phyloP scores from a whole-genome alignment of 352 stramenopile species.

The Globisporangium lucens region DNA sequence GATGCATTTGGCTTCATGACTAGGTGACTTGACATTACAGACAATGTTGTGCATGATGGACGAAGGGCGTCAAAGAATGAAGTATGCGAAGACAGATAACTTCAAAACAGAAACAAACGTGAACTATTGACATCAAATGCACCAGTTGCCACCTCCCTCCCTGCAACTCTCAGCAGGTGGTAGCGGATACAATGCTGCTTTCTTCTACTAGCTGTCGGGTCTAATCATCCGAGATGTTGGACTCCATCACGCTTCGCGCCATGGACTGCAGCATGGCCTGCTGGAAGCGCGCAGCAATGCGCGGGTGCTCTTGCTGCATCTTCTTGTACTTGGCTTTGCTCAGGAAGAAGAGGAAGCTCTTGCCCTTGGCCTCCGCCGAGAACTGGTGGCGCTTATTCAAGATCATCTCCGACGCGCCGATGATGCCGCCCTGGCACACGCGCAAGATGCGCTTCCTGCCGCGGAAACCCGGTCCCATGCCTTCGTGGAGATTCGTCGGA shows the following conservation, averaged over 20 bases:
- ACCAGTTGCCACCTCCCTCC: background rate
- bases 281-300: conserved; percentile 74
- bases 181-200: background rate
- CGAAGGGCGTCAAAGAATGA: background rate
- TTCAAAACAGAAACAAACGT: conserved; percentile 4
- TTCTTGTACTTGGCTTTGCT: conserved; percentile 62
- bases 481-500: conserved; percentile 73
- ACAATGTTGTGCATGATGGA: background rate
- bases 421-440: conserved; percentile 76
- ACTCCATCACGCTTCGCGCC: conserved; percentile 82
- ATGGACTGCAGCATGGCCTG: conserved; percentile 84
- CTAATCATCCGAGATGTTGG: conserved; percentile 79
- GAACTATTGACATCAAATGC: conserved; percentile 8
- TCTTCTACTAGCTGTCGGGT: background rate
- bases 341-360: conserved; percentile 81
- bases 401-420: conserved; percentile 77
- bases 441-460: conserved; percentile 79
- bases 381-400: conserved; percentile 82
- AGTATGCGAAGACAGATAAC: background rate
- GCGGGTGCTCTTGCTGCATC: conserved; percentile 68
- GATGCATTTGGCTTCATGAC: background rate
- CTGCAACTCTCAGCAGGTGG: background rate
- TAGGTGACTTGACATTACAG: background rate
- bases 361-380: conserved; percentile 60
- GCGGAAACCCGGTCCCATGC: conserved; percentile 73